Base-by-base conservation (phyloP, 179 eudicot genomes). In the Spergularia azorica region DNA sequence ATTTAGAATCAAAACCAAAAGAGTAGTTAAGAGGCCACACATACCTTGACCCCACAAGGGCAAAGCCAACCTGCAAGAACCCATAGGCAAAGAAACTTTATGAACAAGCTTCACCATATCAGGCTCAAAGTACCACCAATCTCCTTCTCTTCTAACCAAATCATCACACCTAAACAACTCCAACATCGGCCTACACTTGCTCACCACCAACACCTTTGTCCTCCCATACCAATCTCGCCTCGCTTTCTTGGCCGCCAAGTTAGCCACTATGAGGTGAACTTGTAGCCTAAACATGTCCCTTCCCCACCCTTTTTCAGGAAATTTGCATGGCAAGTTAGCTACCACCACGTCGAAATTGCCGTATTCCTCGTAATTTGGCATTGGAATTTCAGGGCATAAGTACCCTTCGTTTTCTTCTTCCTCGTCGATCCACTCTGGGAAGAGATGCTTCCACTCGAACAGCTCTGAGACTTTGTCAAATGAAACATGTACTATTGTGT, bases 371-470 rank as follows among this genome's bases (percentile, higher is more conserved):
- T 79, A 84, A 0, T 78, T 58, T 3, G 99, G 97, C 94, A 91
- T 90, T 0, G 97, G 99, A 9, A 95, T 87, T 70, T 93, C 92
- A 8, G 99, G 99, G 76, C 99, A 95, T 6, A 71, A 13, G 52
- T 81, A 81, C 0, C 90, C 88, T 26, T 94, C 94, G 10, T 81
- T 84, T 66, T 95, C 98, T 75, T 95, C 88, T 16, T 95, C 99
- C 79, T 95, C 99, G 15, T 95, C 99, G 2, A 95, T 89, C 98
- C 97, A 91, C 72, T 93, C 99, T 0, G 99, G 99, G 72, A 93
- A 95, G 50, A 95, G 82, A 79, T 90, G 82, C 63, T 90, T 83
- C 99, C 99, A 95, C 67, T 91, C 86, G 2, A 95, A 88, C 0
- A 83, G 43, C 46, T 86, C 76, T 0, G 99, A 93, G 1, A 90